Evolutionary conservation across 257 asterid species (phyloP).

Genomic region (Paraleonurus japonicus): DNA sequence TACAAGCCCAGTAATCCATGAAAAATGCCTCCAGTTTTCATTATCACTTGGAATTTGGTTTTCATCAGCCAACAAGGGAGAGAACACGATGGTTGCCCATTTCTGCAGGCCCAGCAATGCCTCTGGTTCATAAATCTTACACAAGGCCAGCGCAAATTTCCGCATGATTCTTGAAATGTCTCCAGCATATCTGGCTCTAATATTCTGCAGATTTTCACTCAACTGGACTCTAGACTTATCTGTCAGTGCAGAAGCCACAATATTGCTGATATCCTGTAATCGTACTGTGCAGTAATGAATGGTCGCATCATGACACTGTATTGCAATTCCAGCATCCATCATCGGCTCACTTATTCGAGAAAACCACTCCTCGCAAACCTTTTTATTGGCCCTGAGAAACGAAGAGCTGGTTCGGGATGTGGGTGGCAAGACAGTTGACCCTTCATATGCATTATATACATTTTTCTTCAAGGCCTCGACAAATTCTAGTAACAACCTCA

Average conservation of each 20-base stretch:
- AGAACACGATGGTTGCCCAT: conserved; percentile 73
- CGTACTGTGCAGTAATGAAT: conserved; percentile 77
- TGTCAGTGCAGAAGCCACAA: conserved; percentile 54
- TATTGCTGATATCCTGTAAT: conserved; percentile 63
- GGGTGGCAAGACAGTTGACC: conserved; percentile 74
- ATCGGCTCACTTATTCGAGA: conserved; percentile 98
- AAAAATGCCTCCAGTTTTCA: conserved; percentile 53
- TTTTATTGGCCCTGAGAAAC: conserved; percentile 93
- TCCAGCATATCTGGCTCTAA: conserved; percentile 63
- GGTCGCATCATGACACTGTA: conserved; percentile 87
- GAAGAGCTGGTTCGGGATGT: conserved; percentile 80
- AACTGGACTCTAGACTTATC: conserved; percentile 69
- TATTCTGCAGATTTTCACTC: conserved; percentile 58
- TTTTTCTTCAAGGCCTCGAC: conserved; percentile 97
- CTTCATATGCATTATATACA: conserved; percentile 97
- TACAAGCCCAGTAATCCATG: conserved; percentile 93
- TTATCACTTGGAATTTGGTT: conserved; percentile 45
- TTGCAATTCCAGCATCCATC: conserved; percentile 97
- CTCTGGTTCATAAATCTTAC: conserved; percentile 77
- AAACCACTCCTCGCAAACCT: conserved; percentile 99
- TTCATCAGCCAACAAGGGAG: conserved; percentile 70
- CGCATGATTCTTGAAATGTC: conserved; percentile 64
- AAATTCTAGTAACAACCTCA: conserved; percentile 94
- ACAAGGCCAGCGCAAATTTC: conserved; percentile 72
- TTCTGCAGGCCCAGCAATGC: conserved; percentile 79